Evolutionary conservation across 208 protist genomes (phyloP).

Genomic region (Trypanosoma avium): DNA sequence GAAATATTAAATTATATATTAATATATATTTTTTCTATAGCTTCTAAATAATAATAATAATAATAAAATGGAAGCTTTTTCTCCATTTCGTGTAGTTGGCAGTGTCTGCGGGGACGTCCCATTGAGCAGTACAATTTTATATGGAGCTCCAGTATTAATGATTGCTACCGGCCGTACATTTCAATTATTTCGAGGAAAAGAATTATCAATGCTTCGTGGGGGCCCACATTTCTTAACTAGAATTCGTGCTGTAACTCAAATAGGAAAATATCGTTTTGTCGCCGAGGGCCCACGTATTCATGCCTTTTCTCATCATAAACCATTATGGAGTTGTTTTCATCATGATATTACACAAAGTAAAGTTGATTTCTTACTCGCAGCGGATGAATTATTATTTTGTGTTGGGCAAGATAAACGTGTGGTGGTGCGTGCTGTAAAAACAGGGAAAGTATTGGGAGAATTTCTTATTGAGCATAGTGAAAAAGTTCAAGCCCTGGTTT

Average conservation of each 20-base stretch:
- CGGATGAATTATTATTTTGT: slow-evolving; percentile 81
- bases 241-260: slow-evolving; percentile 70
- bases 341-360: slow-evolving; percentile 44
- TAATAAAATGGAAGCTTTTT: slow-evolving; percentile 61
- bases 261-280: slow-evolving; percentile 77
- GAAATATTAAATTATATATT: no score
- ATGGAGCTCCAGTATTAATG: slow-evolving; percentile 80
- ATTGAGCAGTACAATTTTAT: slow-evolving; percentile 64
- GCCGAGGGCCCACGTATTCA: slow-evolving; percentile 78
- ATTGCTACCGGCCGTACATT: slow-evolving; percentile 79
- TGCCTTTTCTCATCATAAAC: slow-evolving; percentile 79
- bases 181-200: slow-evolving; percentile 83
- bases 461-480: slow-evolving; percentile 66
- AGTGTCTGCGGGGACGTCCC: slow-evolving; percentile 74
- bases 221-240: slow-evolving; percentile 62
- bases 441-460: slow-evolving; percentile 57
- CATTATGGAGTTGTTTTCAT: slow-evolving; percentile 66
- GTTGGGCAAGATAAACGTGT: slow-evolving; percentile 76
- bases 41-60: not conserved
- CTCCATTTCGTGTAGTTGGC: slow-evolving; percentile 84
- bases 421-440: slow-evolving; percentile 65
- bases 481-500: slow-evolving; percentile 41
- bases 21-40: no score
- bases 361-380: slow-evolving; percentile 60
- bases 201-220: slow-evolving; percentile 78